Evolutionary conservation across 164 flowering plant genomes (phyloP).

Genomic region (Euptelea pleiosperma): DNA sequence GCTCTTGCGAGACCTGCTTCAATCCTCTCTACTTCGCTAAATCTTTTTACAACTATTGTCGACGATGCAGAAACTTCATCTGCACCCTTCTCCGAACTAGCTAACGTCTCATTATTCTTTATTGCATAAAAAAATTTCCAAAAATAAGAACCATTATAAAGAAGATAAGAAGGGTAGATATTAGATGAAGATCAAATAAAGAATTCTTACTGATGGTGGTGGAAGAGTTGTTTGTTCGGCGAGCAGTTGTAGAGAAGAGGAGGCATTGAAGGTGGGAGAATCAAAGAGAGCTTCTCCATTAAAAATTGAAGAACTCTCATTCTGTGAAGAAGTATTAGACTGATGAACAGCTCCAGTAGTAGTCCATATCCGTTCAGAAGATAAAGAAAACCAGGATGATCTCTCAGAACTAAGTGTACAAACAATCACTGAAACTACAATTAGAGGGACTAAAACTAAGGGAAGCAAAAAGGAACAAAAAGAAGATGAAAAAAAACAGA

Average conservation of each 20-base stretch:
- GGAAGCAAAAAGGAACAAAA: conserved; percentile 20
- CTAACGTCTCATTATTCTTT: no score
- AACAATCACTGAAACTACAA: conserved; percentile 20
- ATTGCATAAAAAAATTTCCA: no score
- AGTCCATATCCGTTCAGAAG: not conserved
- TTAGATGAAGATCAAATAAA: not conserved
- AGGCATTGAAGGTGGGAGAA: not conserved
- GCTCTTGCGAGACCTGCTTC: conserved; percentile 32
- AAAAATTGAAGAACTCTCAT: no score
- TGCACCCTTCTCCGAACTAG: not conserved
- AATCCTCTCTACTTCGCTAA: conserved; percentile 18
- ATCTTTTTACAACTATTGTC: not conserved
- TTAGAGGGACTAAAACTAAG: conserved; percentile 33
- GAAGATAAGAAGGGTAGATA: no score
- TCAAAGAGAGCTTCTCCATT: not conserved
- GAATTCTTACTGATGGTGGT: not conserved
- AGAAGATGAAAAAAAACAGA: conserved; percentile 17
- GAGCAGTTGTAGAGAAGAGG: conserved; percentile 1
- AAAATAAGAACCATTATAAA: no score
- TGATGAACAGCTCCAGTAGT: not conserved
- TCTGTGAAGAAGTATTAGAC: no score
- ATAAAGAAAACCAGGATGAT: conserved; percentile 9
- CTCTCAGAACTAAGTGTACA: conserved; percentile 21
- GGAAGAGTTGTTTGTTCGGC: not conserved
- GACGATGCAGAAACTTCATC: not conserved